Evolutionary conservation across 129 eudicot species (phyloP), one percentile per base, ranked within the genome.

Genomic region (Calendula officinalis): DNA sequence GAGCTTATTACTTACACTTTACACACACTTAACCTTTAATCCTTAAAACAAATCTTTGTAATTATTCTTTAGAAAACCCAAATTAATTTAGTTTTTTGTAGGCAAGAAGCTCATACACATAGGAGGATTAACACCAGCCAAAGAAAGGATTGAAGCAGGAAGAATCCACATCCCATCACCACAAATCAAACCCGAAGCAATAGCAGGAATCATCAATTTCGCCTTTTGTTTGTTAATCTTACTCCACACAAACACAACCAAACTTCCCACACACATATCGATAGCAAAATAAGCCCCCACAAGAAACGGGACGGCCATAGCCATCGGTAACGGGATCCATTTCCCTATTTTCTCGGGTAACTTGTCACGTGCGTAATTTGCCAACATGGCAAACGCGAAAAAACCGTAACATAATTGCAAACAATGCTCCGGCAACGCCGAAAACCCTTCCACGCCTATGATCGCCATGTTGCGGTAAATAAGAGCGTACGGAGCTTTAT

Each of bases 251-350:
- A 69, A 89, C 57, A 89, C 97, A 36, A 78, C 71, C 64, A 89
- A 65, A 39, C 97, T 89, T 61, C 95, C 97, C 47, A 81, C 40
- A 49, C 95, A 86, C 97, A 89, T 86, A 49, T 89, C 97, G 2
- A 89, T 83, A 4, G 95, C 97, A 73, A 89, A 89, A 63, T 80
- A 78, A 4, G 88, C 97, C 48, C 95, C 95, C 13, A 89, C 95
- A 11, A 89, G 82, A 70, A 89, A 89, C 0, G 95, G 95, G 37
- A 89, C 95, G 1, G 90, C 97, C 94, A 89, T 89, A 5, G 97
- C 94, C 97, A 89, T 89, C 1, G 95, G 97, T 38, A 89, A 79
- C 6, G 95, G 95, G 34, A 89, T 58, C 88, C 83, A 86, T 35
- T 60, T 64, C 63, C 88, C 95, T 1, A 73, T 33, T 61, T 41